Evolutionary conservation across 495 filamentous ascomycete species (phyloP), one percentile per base, ranked within the genome.

Genomic region (Penicillium diatomitis): DNA sequence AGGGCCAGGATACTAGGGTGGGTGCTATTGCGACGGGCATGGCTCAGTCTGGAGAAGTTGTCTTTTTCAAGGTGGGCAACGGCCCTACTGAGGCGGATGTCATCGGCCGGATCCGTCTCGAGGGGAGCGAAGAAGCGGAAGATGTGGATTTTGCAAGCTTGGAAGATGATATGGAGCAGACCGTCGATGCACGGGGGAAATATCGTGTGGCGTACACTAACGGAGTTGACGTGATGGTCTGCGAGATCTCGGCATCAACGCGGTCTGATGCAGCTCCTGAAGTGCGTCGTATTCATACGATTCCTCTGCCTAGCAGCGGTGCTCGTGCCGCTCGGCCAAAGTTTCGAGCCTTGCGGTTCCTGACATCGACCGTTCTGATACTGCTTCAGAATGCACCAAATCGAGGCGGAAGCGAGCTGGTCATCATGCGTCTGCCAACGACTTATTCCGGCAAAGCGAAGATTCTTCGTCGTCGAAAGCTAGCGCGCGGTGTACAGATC

Each of bases 151-250:
- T 94, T 32, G 70, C 79, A 20, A 79, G 81, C 52, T 59, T 73
- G n/a, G 64, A 74, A 29, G 4, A 51, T 28, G 60, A 60, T 29
- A 32, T 51, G 2, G 56, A 60, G 4, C 40, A 51, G 35, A 51
- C 41, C 8, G 44, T 38, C 46, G 56, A 65, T 43, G 56, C 61
- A 4, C 49, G 62, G 9, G 77, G 77, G 27, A 76, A 75, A 35
- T 90, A 85, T 62, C 73, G 81, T 32, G 70, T 89, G 43, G 84
- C 83, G 4, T 96, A 92, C 66, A 94, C 87, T 57, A 86, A 87
- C 46, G 83, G 84, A 44, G 71, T 83, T 58, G 82, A 92, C 50
- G 76, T 98, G 36, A 86, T 68, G 50, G 59, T 68, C 30, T 56
- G 68, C 40, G 57, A 67, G 29, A 55, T 74, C 37, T 68, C 62